Base-by-base conservation (phyloP, 139 green algal genomes). In the Limnomonas spitsbergensis region DNA sequence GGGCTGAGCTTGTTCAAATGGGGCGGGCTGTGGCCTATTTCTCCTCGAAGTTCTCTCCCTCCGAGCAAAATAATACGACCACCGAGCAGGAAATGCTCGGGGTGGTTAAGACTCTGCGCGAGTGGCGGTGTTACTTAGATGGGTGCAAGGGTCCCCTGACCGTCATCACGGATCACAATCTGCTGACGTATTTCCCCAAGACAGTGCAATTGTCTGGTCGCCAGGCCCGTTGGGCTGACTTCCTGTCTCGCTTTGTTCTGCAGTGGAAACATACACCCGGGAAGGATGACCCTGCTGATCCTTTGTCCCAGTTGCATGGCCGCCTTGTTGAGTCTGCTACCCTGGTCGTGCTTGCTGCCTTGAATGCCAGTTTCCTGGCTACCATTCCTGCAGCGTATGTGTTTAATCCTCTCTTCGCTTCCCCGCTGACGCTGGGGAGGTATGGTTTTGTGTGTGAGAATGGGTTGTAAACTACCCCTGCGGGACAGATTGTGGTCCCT, bases 1-100 rank as follows among this genome's bases (percentile, higher is more conserved):
- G 81, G 38, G 84, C 76, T 37, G 73, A 81, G n/a, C 61, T 89
- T 14, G 32, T 86, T 54, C 81, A 89, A 54, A 53, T 85, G 9
- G 79, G 68, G 0, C 29, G 82, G 2, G 78, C 81, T 26, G 66
- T 91, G 0, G 85, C 82, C 24, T 91, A 81, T 26, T 3, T 76
- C 0, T 85, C 66, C 2, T 9, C 27, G 0, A 88, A 85, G 53
- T 76, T 89, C 1, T 71, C 4, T 14, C 6, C 35, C 14, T 74
- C 85, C 31, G 76, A 92, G 61, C 32, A 7, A 0, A 85, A 85
- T 38, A 92, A 92, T 66, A 38, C 73, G 0, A 81, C 74, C 7
- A 54, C 37, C 29, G 85, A 90, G 7, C 82, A 84, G 4, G 83
- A 91, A 27, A 39, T 88, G 34, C 40, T 90, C 0, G 89, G 69